Evolutionary conservation across 805 yeast species (phyloP).

Genomic region (Schizosaccharomyces japonicus): DNA sequence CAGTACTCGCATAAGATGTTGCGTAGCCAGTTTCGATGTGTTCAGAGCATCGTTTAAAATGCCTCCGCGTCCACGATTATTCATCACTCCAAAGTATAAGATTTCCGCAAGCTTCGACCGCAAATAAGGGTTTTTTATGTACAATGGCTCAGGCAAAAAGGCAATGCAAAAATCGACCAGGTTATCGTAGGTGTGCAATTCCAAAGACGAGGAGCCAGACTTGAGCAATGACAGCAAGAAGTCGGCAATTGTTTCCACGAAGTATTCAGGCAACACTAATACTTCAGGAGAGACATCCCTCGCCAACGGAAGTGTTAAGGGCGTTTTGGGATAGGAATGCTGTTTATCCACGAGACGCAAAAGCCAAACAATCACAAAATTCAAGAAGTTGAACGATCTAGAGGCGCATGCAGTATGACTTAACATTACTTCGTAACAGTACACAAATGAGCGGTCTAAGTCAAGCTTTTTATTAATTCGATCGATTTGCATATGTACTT

Average conservation of each 20-base stretch:
- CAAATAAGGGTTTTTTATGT: constrained; percentile 78
- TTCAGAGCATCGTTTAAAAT: constrained; percentile 45
- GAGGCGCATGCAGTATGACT: constrained; percentile 31
- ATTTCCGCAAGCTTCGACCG: constrained; percentile 66
- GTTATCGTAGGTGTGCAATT: constrained; percentile 9
- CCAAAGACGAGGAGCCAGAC: constrained; percentile 17
- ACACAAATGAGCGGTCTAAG: constrained; percentile 16
- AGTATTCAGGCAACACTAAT: constrained; percentile 67
- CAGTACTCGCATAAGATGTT: constrained; percentile 55
- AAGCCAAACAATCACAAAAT: constrained; percentile 53
- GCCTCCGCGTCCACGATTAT: constrained; percentile 32
- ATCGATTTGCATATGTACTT: constrained; percentile 19
- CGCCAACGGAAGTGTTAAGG: constrained; percentile 32
- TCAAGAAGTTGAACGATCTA: constrained; percentile 50
- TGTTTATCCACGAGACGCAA: constrained; percentile 48
- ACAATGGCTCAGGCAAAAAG: constrained; percentile 37
- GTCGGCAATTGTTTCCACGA: constrained; percentile 58
- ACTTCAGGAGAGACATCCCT: constrained; percentile 34
- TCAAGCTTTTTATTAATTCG: constrained; percentile 20
- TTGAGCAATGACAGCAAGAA: constrained; percentile 37
- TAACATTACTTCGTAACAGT: constrained; percentile 41
- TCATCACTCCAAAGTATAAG: constrained; percentile 41
- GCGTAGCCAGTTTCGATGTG: constrained; percentile 33
- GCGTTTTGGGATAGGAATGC: constrained; percentile 34
- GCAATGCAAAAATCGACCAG: constrained; percentile 52